A percentile compares a stretch with the other conserved stretches of the same genome.
phyloP scores from a whole-genome alignment of 306 rosid genomes.

The Pterocarpus santalinus region DNA sequence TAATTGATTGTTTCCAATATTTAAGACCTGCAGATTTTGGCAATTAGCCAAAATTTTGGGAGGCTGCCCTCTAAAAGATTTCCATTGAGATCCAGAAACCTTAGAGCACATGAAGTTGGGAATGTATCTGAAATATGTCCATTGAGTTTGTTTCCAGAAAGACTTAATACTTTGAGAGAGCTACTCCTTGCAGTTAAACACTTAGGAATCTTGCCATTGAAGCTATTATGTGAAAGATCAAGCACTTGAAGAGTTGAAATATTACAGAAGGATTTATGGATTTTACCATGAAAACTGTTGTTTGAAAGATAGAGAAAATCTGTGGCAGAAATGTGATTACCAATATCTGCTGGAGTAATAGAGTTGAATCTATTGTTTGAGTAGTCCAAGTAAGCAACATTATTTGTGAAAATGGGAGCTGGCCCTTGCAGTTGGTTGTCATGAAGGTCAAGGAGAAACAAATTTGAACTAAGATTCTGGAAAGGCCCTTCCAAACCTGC shows the following conservation, averaged over 20 bases:
- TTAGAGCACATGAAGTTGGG: constrained; percentile 32
- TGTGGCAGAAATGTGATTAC: neutral
- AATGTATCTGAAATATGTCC: constrained; percentile 21
- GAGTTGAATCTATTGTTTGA: constrained; percentile 51
- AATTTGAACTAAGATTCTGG: neutral
- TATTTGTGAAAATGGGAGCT: neutral
- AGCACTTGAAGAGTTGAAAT: constrained; percentile 34
- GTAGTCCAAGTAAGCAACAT: constrained; percentile 9
- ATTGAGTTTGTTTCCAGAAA: constrained; percentile 41
- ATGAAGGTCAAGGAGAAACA: constrained; percentile 35
- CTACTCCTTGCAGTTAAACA: constrained; percentile 28
- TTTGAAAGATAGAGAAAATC: constrained; percentile 13
- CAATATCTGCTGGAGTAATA: constrained; percentile 25
- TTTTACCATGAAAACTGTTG: constrained; percentile 33
- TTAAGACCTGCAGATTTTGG: constrained; percentile 13
- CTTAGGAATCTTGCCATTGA: constrained; percentile 40
- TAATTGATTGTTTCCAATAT: constrained; percentile 35
- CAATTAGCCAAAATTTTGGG: constrained; percentile 35
- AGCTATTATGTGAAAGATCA: constrained; percentile 52
- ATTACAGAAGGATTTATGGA: constrained; percentile 51
- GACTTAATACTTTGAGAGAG: constrained; percentile 12
- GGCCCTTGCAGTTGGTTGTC: constrained; percentile 50
- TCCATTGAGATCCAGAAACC: constrained; percentile 42
- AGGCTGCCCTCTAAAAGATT: constrained; percentile 44
- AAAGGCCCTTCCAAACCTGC: constrained; percentile 22